A percentile compares a stretch with the other conserved stretches of the same genome.
Evolutionary conservation across 805 yeast species (phyloP).

Genomic region (Kregervanrija delftensis): DNA sequence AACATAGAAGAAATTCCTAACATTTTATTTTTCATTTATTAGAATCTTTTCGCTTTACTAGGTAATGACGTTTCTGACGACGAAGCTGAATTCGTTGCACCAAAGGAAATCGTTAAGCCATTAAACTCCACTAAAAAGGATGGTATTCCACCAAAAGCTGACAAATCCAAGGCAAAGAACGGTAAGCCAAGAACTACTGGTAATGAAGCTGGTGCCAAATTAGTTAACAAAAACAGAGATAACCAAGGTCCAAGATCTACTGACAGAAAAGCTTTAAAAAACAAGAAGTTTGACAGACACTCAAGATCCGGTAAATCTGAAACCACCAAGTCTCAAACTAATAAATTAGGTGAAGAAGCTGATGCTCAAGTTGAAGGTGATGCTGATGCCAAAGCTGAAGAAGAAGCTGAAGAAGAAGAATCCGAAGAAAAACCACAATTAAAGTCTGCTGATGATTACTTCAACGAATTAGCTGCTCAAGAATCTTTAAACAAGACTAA

Average conservation of each 20-base stretch:
- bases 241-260: conserved; percentile 51
- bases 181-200: conserved; percentile 68
- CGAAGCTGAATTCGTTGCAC: conserved; percentile 45
- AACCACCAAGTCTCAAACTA: conserved; percentile 74
- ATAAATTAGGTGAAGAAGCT: conserved; percentile 88
- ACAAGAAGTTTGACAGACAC: conserved; percentile 69
- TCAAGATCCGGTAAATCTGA: conserved; percentile 80
- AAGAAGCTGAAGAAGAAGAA: conserved; percentile 33
- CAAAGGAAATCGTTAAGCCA: conserved; percentile 77
- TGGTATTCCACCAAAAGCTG: conserved; percentile 73
- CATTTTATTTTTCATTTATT: conserved; percentile 3
- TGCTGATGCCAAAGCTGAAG: conserved; percentile 52
- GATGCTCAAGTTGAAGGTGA: conserved; percentile 33
- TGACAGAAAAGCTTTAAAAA: conserved; percentile 38
- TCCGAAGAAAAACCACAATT: conserved; percentile 39
- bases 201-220: conserved; percentile 82
- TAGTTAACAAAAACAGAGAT: conserved; percentile 63
- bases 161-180: conserved; percentile 70
- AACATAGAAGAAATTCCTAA: conserved; percentile 1
- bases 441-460: conserved; percentile 82
- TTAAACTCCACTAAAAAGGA: conserved; percentile 80
- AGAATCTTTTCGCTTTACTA: conserved; percentile 79
- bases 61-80: conserved; percentile 88
- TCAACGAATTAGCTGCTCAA: conserved; percentile 54
- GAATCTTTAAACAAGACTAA: conserved; percentile 28